Conservation (phyloP, 768 basidiomycete genomes). For the Agaricus subrufescens region DNA sequence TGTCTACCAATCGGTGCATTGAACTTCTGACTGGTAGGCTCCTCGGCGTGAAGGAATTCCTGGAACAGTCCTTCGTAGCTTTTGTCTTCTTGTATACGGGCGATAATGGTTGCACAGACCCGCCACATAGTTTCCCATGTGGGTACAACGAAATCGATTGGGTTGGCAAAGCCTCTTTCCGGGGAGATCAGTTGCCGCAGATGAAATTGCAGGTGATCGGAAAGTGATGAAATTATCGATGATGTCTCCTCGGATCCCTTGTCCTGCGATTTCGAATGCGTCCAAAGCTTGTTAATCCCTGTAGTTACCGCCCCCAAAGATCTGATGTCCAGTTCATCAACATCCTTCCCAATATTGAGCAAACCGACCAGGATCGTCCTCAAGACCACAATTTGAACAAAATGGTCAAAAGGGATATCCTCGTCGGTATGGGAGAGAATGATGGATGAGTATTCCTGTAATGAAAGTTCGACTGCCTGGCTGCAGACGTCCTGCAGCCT, state of each 20-base stretch:
- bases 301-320: constrained; percentile 32
- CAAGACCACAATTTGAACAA: constrained; percentile 42
- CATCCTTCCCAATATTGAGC: constrained; percentile 25
- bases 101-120: constrained; percentile 42
- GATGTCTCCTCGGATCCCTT: not conserved
- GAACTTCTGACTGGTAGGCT: constrained; percentile 27
- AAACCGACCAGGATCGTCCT: constrained; percentile 38
- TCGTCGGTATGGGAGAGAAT: not conserved
- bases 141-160: constrained; percentile 51
- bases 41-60: constrained; percentile 33
- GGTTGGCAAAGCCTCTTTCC: constrained; percentile 25
- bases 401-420: constrained; percentile 26
- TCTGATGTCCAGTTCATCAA: constrained; percentile 21
- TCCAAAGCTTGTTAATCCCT: constrained; percentile 44
- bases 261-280: constrained; percentile 32
- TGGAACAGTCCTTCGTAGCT: constrained; percentile 11
- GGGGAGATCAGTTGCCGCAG: constrained; percentile 39
- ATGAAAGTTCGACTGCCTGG: constrained; percentile 24
- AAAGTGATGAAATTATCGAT: constrained; percentile 20
- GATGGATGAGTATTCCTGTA: constrained; percentile 4
- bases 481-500: constrained; percentile 24
- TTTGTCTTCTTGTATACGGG: constrained; percentile 27
- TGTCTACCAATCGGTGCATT: constrained; percentile 1
- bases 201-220: constrained; percentile 28
- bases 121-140: constrained; percentile 64